phyloP scores from a whole-genome alignment of 768 basidiomycete genomes.

The Mycena vitilis region DNA sequence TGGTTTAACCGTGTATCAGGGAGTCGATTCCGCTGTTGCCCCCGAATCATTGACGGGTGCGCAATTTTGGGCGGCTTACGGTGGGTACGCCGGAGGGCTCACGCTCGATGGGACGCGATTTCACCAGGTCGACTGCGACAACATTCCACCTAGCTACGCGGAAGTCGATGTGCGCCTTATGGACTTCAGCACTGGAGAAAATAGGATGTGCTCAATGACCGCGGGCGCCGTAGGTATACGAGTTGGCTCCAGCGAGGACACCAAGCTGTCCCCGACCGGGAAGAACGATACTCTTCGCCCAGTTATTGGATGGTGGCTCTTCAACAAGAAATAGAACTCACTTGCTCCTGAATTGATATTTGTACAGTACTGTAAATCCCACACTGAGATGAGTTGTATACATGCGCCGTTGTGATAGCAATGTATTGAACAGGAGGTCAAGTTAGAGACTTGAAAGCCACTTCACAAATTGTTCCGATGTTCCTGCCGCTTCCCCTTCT shows the following conservation, averaged over 20 bases:
- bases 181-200: neutral
- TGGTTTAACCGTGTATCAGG: neutral
- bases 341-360: neutral
- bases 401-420: no score
- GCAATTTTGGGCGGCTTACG: neutral
- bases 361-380: neutral
- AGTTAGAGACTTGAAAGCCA: no score
- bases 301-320: slow-evolving; percentile 19
- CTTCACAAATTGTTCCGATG: no score
- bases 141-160: slow-evolving; percentile 2
- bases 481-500: neutral
- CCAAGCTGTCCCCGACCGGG: neutral
- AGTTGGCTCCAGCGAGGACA: neutral
- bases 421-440: no score
- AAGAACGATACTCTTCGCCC: slow-evolving; percentile 17
- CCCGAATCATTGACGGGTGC: neutral
- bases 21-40: neutral
- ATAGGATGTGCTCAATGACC: neutral
- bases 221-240: slow-evolving; percentile 19
- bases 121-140: slow-evolving; percentile 1
- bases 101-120: slow-evolving; percentile 5
- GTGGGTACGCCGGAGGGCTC: neutral
- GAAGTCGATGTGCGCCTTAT: neutral
- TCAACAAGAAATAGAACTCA: neutral
- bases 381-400: no score